phyloP scores from a whole-genome alignment of 441 rosid species.

The Dalechampia spathulata region DNA sequence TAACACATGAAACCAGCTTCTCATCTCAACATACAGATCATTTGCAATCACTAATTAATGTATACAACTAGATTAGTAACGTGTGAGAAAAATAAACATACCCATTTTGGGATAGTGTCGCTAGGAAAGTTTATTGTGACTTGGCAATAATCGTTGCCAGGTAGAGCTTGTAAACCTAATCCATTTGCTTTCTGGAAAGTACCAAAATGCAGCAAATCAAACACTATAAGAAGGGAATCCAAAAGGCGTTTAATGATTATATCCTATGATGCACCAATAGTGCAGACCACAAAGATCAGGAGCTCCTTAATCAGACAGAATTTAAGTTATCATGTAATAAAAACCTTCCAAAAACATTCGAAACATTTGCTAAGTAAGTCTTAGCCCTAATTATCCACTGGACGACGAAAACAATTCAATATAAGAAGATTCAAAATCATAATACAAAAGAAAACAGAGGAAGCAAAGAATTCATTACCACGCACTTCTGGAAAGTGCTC shows the following conservation, averaged over 20 bases:
- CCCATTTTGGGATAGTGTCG: constrained; percentile 87
- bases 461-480: constrained; percentile 42
- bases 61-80: background rate
- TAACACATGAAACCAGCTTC: no score
- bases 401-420: background rate
- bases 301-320: no score
- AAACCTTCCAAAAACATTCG: background rate
- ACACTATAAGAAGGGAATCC: no score
- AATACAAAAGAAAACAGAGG: background rate
- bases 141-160: constrained; percentile 60
- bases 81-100: constrained; percentile 19
- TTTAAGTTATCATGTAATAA: background rate
- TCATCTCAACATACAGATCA: no score
- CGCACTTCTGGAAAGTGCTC: constrained; percentile 70
- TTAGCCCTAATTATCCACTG: no score
- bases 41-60: background rate
- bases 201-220: no score
- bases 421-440: background rate
- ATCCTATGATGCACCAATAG: no score
- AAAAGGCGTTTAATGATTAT: no score
- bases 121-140: constrained; percentile 58
- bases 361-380: background rate
- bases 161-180: constrained; percentile 65
- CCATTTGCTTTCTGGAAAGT: constrained; percentile 78
- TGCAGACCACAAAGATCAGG: no score